A percentile compares a stretch with the other conserved stretches of the same genome.
These are phyloP conservation scores for Epicoccum nigrum DNA, from an alignment of 2,329 filamentous ascomycete genomes.

Conservation along the genomic window DNA sequence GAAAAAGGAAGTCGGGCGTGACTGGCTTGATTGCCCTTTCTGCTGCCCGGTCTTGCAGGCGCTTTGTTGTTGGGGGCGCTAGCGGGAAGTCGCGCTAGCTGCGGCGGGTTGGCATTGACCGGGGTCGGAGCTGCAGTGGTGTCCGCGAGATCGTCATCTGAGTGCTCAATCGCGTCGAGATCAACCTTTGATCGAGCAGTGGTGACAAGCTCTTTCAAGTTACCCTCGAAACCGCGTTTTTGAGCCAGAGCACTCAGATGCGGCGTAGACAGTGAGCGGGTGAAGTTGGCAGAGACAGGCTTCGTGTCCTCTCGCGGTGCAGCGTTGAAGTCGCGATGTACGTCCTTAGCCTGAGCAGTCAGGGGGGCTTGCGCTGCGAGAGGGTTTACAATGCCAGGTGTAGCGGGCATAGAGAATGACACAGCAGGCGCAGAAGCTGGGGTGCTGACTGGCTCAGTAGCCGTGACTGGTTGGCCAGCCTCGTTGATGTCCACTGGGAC, in stretches of 20 bases:
- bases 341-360: slow-evolving; percentile 35
- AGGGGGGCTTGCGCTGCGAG: slow-evolving; percentile 38
- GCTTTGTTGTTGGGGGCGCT: slow-evolving; percentile 30
- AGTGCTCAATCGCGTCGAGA: slow-evolving; percentile 42
- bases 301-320: slow-evolving; percentile 25
- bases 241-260: slow-evolving; percentile 49
- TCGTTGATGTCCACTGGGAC: slow-evolving; percentile 77
- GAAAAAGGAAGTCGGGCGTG: slow-evolving; percentile 41
- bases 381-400: slow-evolving; percentile 45
- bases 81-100: slow-evolving; percentile 42
- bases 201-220: slow-evolving; percentile 46
- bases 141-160: slow-evolving; percentile 45
- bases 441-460: slow-evolving; percentile 38
- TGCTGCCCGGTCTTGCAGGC: slow-evolving; percentile 41
- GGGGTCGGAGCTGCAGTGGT: slow-evolving; percentile 39
- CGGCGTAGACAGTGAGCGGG: slow-evolving; percentile 50
- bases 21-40: slow-evolving; percentile 37
- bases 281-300: slow-evolving; percentile 33
- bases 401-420: slow-evolving; percentile 34
- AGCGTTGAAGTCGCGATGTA: slow-evolving; percentile 39
- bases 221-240: slow-evolving; percentile 52
- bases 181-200: slow-evolving; percentile 47
- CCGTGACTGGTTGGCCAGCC: slow-evolving; percentile 40
- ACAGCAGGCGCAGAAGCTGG: slow-evolving; percentile 38
- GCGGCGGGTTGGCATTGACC: slow-evolving; percentile 32